A percentile compares a stretch with the other conserved stretches of the same genome.
These are phyloP conservation scores for Onygena corvina DNA, from an alignment of 2,329 filamentous ascomycete genomes.

Conservation along the genomic window DNA sequence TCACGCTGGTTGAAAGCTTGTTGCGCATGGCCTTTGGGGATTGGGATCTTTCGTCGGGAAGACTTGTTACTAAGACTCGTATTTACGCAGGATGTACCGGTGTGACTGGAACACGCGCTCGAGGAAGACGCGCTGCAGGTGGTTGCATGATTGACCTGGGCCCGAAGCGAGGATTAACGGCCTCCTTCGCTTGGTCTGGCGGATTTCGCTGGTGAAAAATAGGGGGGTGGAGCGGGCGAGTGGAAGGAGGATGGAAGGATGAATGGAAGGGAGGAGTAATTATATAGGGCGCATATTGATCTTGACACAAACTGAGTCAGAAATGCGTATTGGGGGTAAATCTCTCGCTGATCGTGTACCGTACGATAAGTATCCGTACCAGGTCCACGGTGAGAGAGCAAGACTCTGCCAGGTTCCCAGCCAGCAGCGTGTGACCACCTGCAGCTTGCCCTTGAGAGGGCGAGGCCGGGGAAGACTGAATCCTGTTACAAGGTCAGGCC, in stretches of 20 bases:
- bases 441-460: background rate
- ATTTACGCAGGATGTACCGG: background rate
- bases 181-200: background rate
- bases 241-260: slow-evolving; percentile 1
- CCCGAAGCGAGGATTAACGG: slow-evolving; percentile 1
- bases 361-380: too few relatives aligned
- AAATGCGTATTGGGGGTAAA: background rate
- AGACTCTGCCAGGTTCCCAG: slow-evolving; percentile 1
- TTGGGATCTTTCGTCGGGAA: background rate
- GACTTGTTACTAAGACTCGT: slow-evolving; percentile 3
- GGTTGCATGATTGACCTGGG: background rate
- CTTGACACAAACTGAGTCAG: slow-evolving; percentile 7
- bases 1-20: slow-evolving; percentile 6
- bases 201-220: background rate
- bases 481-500: slow-evolving; percentile 2
- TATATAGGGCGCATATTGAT: too few relatives aligned
- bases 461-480: background rate
- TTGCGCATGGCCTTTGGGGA: slow-evolving; percentile 5
- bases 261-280: background rate
- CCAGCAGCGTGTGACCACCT: slow-evolving; percentile 1
- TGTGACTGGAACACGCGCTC: background rate
- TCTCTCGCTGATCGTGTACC: background rate
- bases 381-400: background rate
- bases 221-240: background rate
- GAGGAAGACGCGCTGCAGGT: background rate